Percentiles rank a stretch among this genome's conserved stretches.
phyloP scores from a whole-genome alignment of 257 asterid species.

The Solanum okadae region DNA sequence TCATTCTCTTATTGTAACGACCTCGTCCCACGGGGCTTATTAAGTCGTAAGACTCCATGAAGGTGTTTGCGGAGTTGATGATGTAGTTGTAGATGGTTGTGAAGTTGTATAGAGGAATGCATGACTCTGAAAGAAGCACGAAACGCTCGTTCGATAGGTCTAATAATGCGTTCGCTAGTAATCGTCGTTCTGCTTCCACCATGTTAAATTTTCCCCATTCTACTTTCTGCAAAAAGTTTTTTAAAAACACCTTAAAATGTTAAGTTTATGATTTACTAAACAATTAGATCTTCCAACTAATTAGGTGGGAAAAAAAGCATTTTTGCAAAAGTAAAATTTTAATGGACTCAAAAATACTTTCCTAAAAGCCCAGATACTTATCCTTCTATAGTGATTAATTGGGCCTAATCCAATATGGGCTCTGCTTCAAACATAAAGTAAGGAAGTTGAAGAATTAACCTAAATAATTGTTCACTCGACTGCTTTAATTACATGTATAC shows the following conservation, averaged over 20 bases:
- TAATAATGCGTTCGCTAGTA: constrained; percentile 72
- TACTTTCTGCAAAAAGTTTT: constrained; percentile 7
- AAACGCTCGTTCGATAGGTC: constrained; percentile 72
- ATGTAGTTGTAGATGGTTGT: constrained; percentile 40
- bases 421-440: not conserved
- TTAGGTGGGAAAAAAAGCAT: not conserved
- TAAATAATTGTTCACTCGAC: not conserved
- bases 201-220: constrained; percentile 74
- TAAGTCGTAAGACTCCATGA: constrained; percentile 44
- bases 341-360: not conserved
- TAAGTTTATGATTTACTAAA: not conserved
- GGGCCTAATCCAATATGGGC: not conserved
- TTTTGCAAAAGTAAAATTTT: not conserved
- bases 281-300: not conserved
- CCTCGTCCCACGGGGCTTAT: constrained; percentile 57
- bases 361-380: not conserved
- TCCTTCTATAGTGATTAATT: not conserved
- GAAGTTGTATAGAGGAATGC: constrained; percentile 68
- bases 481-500: not conserved
- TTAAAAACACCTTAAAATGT: not conserved
- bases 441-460: not conserved
- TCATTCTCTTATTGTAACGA: constrained; percentile 48
- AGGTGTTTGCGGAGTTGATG: constrained; percentile 32
- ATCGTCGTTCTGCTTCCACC: constrained; percentile 80
- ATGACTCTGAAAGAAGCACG: constrained; percentile 57